Evolutionary conservation across 345 rosid genomes (phyloP).

Genomic region (Salix udensis): DNA sequence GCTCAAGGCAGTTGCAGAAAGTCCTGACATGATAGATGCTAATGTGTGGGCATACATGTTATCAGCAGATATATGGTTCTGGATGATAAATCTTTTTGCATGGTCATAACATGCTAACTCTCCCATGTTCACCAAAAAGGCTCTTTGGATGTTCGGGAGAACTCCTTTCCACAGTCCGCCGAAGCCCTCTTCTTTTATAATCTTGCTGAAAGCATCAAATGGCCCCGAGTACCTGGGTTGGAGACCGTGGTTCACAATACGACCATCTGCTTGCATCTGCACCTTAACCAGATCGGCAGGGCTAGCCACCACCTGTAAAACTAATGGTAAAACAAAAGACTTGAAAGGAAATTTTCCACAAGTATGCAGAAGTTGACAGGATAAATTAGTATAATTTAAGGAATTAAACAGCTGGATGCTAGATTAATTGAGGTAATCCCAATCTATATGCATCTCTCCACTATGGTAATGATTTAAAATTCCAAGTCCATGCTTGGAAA

Average conservation of each 20-base stretch:
- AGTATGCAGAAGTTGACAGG: no score
- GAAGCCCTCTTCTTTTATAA: conserved; percentile 52
- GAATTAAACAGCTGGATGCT: neutral
- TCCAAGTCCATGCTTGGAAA: neutral
- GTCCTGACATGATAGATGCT: conserved; percentile 79
- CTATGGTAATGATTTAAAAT: no score
- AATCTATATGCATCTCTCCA: neutral
- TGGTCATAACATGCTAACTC: conserved; percentile 91
- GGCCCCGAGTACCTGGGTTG: conserved; percentile 64
- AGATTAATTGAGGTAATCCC: neutral
- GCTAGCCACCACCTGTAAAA: conserved; percentile 74
- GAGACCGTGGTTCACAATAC: conserved; percentile 50
- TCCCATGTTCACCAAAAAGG: conserved; percentile 88
- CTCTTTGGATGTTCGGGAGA: conserved; percentile 78
- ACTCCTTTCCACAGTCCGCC: conserved; percentile 83
- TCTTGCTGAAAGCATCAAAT: conserved; percentile 55
- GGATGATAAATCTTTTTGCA: conserved; percentile 64
- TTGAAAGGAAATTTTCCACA: neutral
- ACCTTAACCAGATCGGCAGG: conserved; percentile 91
- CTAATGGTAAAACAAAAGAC: conserved; percentile 29
- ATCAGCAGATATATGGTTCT: conserved; percentile 47
- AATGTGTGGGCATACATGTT: conserved; percentile 70
- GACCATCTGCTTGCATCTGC: conserved; percentile 87
- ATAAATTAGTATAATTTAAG: neutral
- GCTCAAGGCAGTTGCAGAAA: conserved; percentile 68